These are phyloP conservation scores for Cladophialophora exuberans DNA, from an alignment of 2,329 filamentous ascomycete species.

Conservation along the genomic window DNA sequence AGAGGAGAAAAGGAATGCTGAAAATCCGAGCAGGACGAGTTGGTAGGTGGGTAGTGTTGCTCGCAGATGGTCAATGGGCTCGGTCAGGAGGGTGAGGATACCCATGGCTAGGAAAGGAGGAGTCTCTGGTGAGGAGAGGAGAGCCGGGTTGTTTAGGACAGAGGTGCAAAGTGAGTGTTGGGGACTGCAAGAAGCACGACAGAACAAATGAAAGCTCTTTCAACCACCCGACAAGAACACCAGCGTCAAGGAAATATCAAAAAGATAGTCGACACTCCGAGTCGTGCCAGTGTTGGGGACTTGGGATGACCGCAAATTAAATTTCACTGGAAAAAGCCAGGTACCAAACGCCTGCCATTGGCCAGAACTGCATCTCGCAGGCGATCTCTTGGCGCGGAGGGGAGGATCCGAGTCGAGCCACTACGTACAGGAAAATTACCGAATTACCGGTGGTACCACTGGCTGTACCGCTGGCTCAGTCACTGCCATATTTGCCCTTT, in stretches of 20 bases:
- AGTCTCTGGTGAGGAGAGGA: neutral
- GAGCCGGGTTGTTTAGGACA: neutral
- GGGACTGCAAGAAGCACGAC: neutral
- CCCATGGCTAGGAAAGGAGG: constrained; percentile 48
- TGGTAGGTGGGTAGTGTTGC: constrained; percentile 51
- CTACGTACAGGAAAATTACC: too few species aligned
- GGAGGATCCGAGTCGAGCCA: constrained; percentile 23
- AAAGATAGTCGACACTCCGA: neutral
- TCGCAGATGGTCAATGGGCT: constrained; percentile 50
- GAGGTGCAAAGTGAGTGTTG: neutral
- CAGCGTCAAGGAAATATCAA: neutral
- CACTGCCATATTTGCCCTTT: too few species aligned
- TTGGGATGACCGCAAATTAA: constrained; percentile 4
- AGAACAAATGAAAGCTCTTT: neutral
- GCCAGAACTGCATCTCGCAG: constrained; percentile 5
- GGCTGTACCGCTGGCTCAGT: too few species aligned
- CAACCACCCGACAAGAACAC: too few species aligned
- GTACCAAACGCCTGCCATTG: constrained; percentile 19
- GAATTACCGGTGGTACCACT: too few species aligned
- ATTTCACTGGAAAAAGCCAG: constrained; percentile 4
- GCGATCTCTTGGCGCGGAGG: constrained; percentile 2
- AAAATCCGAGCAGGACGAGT: constrained; percentile 48
- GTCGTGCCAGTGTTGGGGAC: neutral
- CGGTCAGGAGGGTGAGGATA: constrained; percentile 52
- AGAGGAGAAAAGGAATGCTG: constrained; percentile 56